A percentile compares a stretch with the other conserved stretches of the same genome.
Evolutionary conservation across 805 yeast species (phyloP).

Genomic region (Clavispora vitiphila): DNA sequence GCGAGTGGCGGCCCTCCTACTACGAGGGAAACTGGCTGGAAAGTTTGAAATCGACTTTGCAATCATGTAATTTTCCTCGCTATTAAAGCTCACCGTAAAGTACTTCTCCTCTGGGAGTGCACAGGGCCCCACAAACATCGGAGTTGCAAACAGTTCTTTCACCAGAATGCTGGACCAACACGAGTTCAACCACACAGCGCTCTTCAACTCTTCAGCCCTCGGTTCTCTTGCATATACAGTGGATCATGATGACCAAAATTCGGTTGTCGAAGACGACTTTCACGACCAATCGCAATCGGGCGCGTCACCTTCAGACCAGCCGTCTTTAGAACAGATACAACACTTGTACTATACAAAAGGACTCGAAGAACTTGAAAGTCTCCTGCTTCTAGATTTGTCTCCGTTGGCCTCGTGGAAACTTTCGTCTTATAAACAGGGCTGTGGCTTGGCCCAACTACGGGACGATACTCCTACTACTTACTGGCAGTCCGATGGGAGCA

Average conservation of each 20-base stretch:
- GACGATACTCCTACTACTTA: slow-evolving; percentile 66
- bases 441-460: slow-evolving; percentile 65
- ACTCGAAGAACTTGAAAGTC: slow-evolving; percentile 48
- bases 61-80: no score
- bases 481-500: slow-evolving; percentile 93
- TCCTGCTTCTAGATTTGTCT: slow-evolving; percentile 70
- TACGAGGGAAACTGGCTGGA: no score
- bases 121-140: not conserved
- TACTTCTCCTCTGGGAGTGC: not conserved
- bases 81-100: no score
- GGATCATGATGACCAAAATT: slow-evolving; percentile 4
- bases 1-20: no score
- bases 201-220: slow-evolving; percentile 2
- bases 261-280: slow-evolving; percentile 5
- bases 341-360: slow-evolving; percentile 42
- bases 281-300: slow-evolving; percentile 5
- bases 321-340: slow-evolving; percentile 37
- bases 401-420: slow-evolving; percentile 80
- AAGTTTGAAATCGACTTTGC: no score
- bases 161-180: slow-evolving; percentile 2
- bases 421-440: slow-evolving; percentile 69
- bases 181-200: slow-evolving; percentile 15
- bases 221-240: slow-evolving; percentile 27
- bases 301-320: slow-evolving; percentile 19
- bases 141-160: not conserved